Base-by-base conservation (phyloP, 2,329 filamentous ascomycete genomes). In the Chrysoporthe puriensis region DNA sequence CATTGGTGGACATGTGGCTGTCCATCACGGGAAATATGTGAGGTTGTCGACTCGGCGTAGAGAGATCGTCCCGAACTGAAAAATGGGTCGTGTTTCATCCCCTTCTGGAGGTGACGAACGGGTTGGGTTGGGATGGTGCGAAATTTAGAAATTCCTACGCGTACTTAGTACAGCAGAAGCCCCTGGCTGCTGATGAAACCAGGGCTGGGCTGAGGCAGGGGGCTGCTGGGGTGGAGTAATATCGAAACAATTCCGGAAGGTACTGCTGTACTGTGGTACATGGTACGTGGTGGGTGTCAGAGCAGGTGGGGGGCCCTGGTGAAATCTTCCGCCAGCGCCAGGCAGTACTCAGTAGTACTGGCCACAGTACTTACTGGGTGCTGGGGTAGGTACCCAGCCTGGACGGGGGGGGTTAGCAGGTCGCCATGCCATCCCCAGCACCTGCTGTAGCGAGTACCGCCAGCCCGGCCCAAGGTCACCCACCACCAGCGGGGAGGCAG, bases 61-160 rank as follows among this genome's bases (percentile, higher is more conserved):
- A 40, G 54, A 26, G n/a, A 48, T 62, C 26, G 48, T 66, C 50
- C 50, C 26, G 26, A 34, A 16, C n/a, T 54, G 7, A 14, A 32
- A 6, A 57, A 58, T 36, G 63, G 56, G 46, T 61, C 32, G 42
- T 44, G 66, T 67, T 67, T 67, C 62, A 64, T 64, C 66, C 66
- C 66, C 62, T 67, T 60, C 42, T 46, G 56, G n/a, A 40, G 54
- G 48, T 32, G 21, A 50, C 36, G 48, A 9, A 21, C 4, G 43
- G 8, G 11, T 59, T 4, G 56, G 36, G 18, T 32, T 57, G 21
- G 26, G 34, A 32, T 43, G 61, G 56, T 54, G 46, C 54, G 54
- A 67, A 63, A 64, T 43, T 60, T 63, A 59, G 56, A 59, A 67
- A 16, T 32, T 4, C 21, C 21, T 32, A 21, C 36, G 5, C 9